Evolutionary conservation across 495 filamentous ascomycete genomes (phyloP), one percentile per base, ranked within the genome.

Genomic region (Letharia columbiana): DNA sequence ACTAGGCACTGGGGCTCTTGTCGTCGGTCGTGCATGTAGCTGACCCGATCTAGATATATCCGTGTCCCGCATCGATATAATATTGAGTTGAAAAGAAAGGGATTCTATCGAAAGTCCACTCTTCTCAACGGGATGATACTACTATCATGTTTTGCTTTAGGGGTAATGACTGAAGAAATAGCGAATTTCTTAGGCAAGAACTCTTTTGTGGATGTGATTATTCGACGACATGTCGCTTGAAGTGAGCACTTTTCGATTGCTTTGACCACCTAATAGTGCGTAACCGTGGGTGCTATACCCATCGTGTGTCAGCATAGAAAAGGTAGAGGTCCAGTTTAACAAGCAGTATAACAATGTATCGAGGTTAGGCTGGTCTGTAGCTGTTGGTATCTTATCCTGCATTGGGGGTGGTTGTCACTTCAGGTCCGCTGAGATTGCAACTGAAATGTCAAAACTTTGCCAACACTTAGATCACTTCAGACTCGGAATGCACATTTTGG

Each of bases 201-300:
- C 18, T 35, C 23, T 45, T 23, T 8, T 4, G 31, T 45, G n/a
- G 42, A 35, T 49, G 28, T 47, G 47, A 50, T 15, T 62, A n/a
- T 17, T 13, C n/a, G 18, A 28, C 23, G 42, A 62, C 33, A 62
- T 6, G 23, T 37, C 4, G 0, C n/a, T 49, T 49, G 41, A 15
- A 62, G 47, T 15, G 42, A 62, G n/a, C n/a, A 62, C 7, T 47
- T 47, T 47, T 62, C 47, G 28, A 62, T 62, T 33, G 42, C 31
- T 62, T 23, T 62, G 35, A 45, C 18, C 8, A 50, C 52, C 4
- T 3, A 13, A 35, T 56, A 56, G 28, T 18, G 28, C 1, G 13
- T 56, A 8, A 0, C 28, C 15, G 13, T 17, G 5, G 52, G 31
- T 35, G 7, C 28, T 8, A 7, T 35, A 8, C 4, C 18, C 6